A percentile compares a stretch with the other conserved stretches of the same genome.
These are phyloP conservation scores for Gaertneriomyces semiglobifer DNA, from an alignment of 192 early-diverging fungal species.

Conservation along the genomic window DNA sequence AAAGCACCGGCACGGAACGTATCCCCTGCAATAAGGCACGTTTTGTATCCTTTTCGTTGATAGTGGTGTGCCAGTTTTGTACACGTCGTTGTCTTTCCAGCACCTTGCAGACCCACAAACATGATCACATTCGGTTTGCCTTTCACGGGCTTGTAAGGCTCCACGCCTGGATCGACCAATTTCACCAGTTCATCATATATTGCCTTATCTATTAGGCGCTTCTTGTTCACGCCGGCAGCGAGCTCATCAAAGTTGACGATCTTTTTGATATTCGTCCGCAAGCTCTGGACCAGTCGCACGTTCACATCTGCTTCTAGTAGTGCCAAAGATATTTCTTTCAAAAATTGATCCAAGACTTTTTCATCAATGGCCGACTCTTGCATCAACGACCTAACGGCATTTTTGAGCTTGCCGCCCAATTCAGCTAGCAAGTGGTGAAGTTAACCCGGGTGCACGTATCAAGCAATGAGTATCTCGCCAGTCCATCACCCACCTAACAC, in stretches of 20 bases:
- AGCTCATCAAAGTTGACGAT: slow-evolving; percentile 80
- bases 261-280: slow-evolving; percentile 83
- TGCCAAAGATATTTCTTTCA: slow-evolving; percentile 84
- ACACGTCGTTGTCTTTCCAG: slow-evolving; percentile 95
- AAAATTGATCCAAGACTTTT: slow-evolving; percentile 51
- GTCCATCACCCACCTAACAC: not conserved
- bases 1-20: slow-evolving; percentile 98
- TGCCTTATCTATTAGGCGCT: slow-evolving; percentile 79
- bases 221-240: slow-evolving; percentile 78
- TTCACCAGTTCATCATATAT: slow-evolving; percentile 86
- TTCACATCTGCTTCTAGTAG: slow-evolving; percentile 91
- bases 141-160: slow-evolving; percentile 83
- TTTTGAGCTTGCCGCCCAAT: slow-evolving; percentile 83
- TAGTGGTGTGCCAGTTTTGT: slow-evolving; percentile 92
- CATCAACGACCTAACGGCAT: slow-evolving; percentile 70
- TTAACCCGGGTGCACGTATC: not conserved
- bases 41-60: slow-evolving; percentile 92
- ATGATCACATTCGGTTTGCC: slow-evolving; percentile 83
- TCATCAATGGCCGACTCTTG: slow-evolving; percentile 86
- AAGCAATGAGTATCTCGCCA: not conserved
- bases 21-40: slow-evolving; percentile 87
- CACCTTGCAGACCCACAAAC: slow-evolving; percentile 97
- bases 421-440: slow-evolving; percentile 50
- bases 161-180: slow-evolving; percentile 77
- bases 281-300: slow-evolving; percentile 73